Evolutionary conservation across 768 basidiomycete genomes (phyloP), one percentile per base, ranked within the genome.

Genomic region (Amanita phalloides): DNA sequence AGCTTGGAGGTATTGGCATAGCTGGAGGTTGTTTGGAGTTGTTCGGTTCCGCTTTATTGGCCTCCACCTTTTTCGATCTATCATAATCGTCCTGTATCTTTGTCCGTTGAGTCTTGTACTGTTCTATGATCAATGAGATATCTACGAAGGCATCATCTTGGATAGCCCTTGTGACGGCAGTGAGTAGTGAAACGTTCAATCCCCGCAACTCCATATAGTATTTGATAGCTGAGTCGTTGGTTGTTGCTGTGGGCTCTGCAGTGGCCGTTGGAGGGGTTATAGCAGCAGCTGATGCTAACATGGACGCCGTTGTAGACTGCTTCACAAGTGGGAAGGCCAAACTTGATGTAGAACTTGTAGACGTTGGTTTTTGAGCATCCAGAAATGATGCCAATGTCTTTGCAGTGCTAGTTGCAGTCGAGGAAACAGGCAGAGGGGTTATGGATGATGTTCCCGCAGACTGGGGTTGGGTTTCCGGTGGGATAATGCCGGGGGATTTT

Each of bases 171-270:
- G 76, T 70, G 49, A 86, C 62, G 11, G 77, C 73, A n/a, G 74
- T 68, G 21, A 84, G 61, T 54, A 89, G 69, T 2, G 84, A 85
- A 32, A 75, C 65, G 59, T 90, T 90, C 38, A 90, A 72, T 11
- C 86, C 86, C 33, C 87, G 81, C n/a, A 90, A 73, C 23, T 79
- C 76, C 37, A 68, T 77, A 66, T 79, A 87, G 61, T 82, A 87
- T 48, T 77, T 76, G 13, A 78, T 57, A 20, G 43, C 44, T 33
- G 73, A 71, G 13, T 58, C 57, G 30, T 67, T 59, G 35, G 65
- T 60, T 14, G 57, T 64, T 55, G 65, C 60, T n/a, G 56, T 64
- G 55, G 57, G 67, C 56, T 56, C 57, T 50, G 56, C 41, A 17
- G 52, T 54, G 28, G 13, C 46, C 4, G 62, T 49, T 4, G 59